These are phyloP conservation scores for maize (Zea mays) DNA, from an alignment of 176 grass and related monocot species.

Conservation along the genomic window Zm-B73-REFERENCE-NAM-5.0 NC_050098.1:206240501-206241000, in stretches of 20 bases:
- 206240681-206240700: neutral
- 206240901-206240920: constrained; percentile 32
- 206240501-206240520: constrained; percentile 19
- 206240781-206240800: neutral
- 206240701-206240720: neutral
- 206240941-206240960: constrained; percentile 19
- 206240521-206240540: neutral
- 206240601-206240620: constrained; percentile 25
- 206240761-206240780: no score
- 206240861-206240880: constrained; percentile 50
- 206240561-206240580: neutral
- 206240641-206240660: neutral
- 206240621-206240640: neutral
- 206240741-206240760: neutral
- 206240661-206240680: neutral
- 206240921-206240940: constrained; percentile 16
- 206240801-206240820: constrained; percentile 14
- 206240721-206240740: constrained; percentile 10
- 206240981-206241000: no score
- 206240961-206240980: neutral
- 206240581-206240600: neutral
- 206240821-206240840: constrained; percentile 22
- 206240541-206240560: neutral
- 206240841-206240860: constrained; percentile 36
- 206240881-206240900: neutral